A percentile compares a stretch with the other conserved stretches of the same genome.
phyloP scores from a whole-genome alignment of 2,329 filamentous ascomycete genomes.

The Chaetomium olivaceum region DNA sequence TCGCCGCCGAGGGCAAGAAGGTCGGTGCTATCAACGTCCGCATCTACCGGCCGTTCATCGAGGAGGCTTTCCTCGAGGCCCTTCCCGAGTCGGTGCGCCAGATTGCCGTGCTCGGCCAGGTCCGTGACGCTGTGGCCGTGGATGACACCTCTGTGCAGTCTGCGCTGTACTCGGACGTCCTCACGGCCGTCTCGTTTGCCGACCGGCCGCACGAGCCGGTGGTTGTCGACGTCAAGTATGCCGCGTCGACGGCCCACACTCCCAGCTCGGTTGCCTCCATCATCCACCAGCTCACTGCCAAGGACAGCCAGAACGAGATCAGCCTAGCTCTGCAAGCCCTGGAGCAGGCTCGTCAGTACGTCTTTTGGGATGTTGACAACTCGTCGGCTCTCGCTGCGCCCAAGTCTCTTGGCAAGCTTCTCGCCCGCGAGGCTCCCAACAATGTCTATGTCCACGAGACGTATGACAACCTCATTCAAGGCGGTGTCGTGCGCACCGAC shows the following conservation, averaged over 20 bases:
- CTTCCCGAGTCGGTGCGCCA: constrained; percentile 74
- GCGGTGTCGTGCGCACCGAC: constrained; percentile 80
- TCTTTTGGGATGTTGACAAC: constrained; percentile 88
- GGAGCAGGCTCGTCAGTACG: constrained; percentile 74
- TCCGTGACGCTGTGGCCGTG: constrained; percentile 70
- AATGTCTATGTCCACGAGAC: constrained; percentile 63
- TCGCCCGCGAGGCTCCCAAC: constrained; percentile 70
- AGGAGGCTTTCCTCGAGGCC: constrained; percentile 85
- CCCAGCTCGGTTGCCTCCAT: constrained; percentile 55
- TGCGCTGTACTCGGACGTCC: constrained; percentile 86
- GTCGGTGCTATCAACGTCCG: constrained; percentile 89
- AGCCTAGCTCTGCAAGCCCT: constrained; percentile 44
- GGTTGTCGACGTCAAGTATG: constrained; percentile 87
- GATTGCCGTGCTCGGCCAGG: constrained; percentile 87
- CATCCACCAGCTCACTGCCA: constrained; percentile 52
- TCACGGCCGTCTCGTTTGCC: constrained; percentile 81
- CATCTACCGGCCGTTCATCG: constrained; percentile 91
- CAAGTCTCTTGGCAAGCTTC: constrained; percentile 56
- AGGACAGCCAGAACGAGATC: constrained; percentile 54
- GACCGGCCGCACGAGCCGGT: constrained; percentile 61
- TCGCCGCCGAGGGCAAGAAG: constrained; percentile 72
- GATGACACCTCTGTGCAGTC: constrained; percentile 77
- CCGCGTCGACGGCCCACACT: constrained; percentile 62
- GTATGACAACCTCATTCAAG: constrained; percentile 67
- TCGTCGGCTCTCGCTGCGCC: constrained; percentile 68